phyloP scores from a whole-genome alignment of 441 rosid species.

The Pelargonium fulgidum region DNA sequence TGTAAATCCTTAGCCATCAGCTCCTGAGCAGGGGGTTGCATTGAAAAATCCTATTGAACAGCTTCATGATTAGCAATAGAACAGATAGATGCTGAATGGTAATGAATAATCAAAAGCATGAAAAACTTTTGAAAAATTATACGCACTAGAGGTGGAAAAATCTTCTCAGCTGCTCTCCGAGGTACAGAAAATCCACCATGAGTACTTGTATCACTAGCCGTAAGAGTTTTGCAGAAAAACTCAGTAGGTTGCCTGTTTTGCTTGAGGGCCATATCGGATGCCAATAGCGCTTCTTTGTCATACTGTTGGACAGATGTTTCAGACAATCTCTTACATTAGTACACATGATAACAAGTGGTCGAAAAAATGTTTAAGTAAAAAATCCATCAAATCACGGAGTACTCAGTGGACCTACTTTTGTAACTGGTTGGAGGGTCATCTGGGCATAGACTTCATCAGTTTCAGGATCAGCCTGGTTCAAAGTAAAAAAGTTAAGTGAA shows the following conservation, averaged over 20 bases:
- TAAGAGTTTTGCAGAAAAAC: conserved; percentile 87
- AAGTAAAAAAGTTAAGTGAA: conserved; percentile 5
- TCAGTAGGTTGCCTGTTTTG: conserved; percentile 63
- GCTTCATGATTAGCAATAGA: conserved; percentile 14
- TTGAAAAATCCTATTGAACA: conserved; percentile 59
- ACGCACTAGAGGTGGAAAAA: conserved; percentile 81
- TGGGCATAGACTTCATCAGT: conserved; percentile 97
- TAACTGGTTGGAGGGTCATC: conserved; percentile 94
- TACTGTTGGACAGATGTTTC: conserved; percentile 42
- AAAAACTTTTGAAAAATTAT: conserved; percentile 5
- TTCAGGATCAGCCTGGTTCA: conserved; percentile 76
- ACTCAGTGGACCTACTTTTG: conserved; percentile 37
- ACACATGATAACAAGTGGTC: conserved; percentile 20
- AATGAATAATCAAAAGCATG: not conserved
- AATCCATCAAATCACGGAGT: not conserved
- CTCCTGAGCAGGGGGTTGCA: conserved; percentile 94
- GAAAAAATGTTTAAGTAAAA: not conserved
- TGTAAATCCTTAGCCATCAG: conserved; percentile 86
- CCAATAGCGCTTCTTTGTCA: conserved; percentile 77
- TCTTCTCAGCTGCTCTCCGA: conserved; percentile 92
- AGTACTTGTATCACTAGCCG: conserved; percentile 67
- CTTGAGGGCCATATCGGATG: conserved; percentile 76
- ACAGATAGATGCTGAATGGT: not conserved
- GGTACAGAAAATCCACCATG: conserved; percentile 99
- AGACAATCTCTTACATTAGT: conserved; percentile 13